Base-by-base conservation (phyloP, 2,329 filamentous ascomycete species). In the Sporothrix variecibatus region DNA sequence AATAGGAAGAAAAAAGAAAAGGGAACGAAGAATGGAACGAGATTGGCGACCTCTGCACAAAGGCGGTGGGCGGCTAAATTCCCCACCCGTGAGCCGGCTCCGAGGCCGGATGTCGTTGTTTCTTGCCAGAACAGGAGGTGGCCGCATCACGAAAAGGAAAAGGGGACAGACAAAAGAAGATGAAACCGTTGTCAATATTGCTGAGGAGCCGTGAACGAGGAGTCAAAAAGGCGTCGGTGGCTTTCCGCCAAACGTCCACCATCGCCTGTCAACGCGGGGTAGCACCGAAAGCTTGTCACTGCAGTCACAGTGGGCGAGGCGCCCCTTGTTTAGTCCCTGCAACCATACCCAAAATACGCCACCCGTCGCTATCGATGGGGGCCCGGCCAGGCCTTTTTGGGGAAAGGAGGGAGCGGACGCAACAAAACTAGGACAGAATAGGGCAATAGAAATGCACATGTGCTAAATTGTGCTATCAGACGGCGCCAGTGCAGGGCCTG, bases 341-440 rank as follows among this genome's bases (percentile, higher is more conserved):
- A 38, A 64, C 56, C 56, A 60, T 15, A 60, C 56, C 17, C 15
- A 60, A 34, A 60, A n/a, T 60, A 60, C 60, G 60, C 60, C 60
- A 64, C 60, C 34, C 60, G 31, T 64, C 60, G 60, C 60, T 64
- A 64, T 64, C 60, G 60, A 64, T 23, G 15, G 31, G 60, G 34
- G 23, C n/a, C 3, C 60, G 34, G 28, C 56, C 56, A 60, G 56
- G 28, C 56, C 56, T 9, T 26, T 26, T 56, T 56, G 3, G 43
- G 43, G 51, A 56, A 51, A 17, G 23, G 9, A 23, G 12, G 51
- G 4, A 8, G 15, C n/a, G n/a, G n/a, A n/a, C n/a, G n/a, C n/a
- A n/a, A n/a, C n/a, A n/a, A n/a, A n/a, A 6, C 58, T 64, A 64
- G 2, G 38, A 40, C 38, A 6, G 15, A 67, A 46, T 3, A 67